phyloP scores from a whole-genome alignment of 1,139 yeast species.

The Scheffersomyces segobiensis region DNA sequence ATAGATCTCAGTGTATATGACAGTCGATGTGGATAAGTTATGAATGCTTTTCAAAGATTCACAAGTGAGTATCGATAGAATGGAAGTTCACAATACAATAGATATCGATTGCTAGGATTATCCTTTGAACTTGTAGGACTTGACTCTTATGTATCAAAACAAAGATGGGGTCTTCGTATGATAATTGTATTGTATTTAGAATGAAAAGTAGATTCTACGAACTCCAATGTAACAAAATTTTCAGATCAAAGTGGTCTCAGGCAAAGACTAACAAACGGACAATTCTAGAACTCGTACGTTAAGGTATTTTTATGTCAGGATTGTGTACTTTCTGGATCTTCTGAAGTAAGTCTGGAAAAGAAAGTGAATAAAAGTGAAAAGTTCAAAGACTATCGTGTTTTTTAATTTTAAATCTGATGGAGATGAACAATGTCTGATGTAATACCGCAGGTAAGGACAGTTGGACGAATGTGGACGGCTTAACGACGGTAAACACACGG shows the following conservation, averaged over 20 bases:
- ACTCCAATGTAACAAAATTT: not conserved
- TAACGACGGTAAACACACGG: not conserved
- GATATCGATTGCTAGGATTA: too few relatives aligned
- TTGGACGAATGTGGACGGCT: not conserved
- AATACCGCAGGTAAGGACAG: not conserved
- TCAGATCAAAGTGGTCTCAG: not conserved
- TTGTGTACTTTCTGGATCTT: not conserved
- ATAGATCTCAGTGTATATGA: not conserved
- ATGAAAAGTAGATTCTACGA: not conserved
- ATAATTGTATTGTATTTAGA: not conserved
- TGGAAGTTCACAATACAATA: too few relatives aligned
- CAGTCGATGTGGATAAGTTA: not conserved
- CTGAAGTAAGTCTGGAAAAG: not conserved
- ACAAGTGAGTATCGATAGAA: not conserved
- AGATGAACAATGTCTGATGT: not conserved
- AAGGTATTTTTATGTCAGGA: not conserved
- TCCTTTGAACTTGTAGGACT: too few relatives aligned
- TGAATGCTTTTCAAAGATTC: not conserved
- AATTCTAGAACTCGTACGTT: not conserved
- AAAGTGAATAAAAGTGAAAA: not conserved
- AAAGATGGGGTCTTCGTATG: too few relatives aligned
- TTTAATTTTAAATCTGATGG: not conserved
- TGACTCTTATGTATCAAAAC: too few relatives aligned
- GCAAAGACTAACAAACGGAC: not conserved
- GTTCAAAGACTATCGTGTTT: not conserved